Conservation (phyloP, 148 eudicot genomes). For the Diospyros kaki region DNA sequence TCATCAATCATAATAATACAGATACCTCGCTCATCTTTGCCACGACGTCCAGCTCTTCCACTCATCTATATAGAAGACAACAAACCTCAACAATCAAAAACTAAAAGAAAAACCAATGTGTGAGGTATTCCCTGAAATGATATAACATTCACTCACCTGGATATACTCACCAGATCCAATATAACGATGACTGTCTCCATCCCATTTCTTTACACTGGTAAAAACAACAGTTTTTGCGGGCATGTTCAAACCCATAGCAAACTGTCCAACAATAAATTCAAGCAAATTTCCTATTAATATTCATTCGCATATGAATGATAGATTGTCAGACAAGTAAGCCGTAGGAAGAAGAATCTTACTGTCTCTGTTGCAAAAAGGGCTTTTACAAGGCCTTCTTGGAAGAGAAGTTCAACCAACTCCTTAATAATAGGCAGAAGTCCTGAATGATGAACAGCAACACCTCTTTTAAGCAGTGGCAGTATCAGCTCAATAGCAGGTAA, state of each 20-base stretch:
- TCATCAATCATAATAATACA: slow-evolving; percentile 98
- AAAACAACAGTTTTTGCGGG: slow-evolving; percentile 99
- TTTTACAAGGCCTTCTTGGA: slow-evolving; percentile 97
- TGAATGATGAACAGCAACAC: slow-evolving; percentile 99
- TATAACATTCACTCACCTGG: slow-evolving; percentile 66
- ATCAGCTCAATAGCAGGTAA: slow-evolving; percentile 93
- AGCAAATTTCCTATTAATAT: background rate
- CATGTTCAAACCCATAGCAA: slow-evolving; percentile 99
- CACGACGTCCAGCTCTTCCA: slow-evolving; percentile 99
- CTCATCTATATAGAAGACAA: slow-evolving; percentile 61
- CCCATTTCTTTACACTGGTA: slow-evolving; percentile 92
- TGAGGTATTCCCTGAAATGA: background rate
- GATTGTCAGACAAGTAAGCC: background rate
- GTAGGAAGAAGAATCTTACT: slow-evolving; percentile 33
- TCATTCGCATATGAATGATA: background rate
- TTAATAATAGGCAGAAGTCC: slow-evolving; percentile 95
- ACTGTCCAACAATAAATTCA: slow-evolving; percentile 42
- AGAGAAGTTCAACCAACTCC: slow-evolving; percentile 94
- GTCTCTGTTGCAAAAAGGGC: slow-evolving; percentile 99
- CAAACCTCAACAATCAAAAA: slow-evolving; percentile 8
- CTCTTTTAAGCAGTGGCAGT: slow-evolving; percentile 93
- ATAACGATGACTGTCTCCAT: slow-evolving; percentile 91
- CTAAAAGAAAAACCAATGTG: slow-evolving; percentile 6
- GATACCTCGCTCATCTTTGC: slow-evolving; percentile 98
- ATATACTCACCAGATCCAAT: slow-evolving; percentile 99